phyloP scores from a whole-genome alignment of 352 stramenopile genomes.

The Phytophthora fragariaefolia region DNA sequence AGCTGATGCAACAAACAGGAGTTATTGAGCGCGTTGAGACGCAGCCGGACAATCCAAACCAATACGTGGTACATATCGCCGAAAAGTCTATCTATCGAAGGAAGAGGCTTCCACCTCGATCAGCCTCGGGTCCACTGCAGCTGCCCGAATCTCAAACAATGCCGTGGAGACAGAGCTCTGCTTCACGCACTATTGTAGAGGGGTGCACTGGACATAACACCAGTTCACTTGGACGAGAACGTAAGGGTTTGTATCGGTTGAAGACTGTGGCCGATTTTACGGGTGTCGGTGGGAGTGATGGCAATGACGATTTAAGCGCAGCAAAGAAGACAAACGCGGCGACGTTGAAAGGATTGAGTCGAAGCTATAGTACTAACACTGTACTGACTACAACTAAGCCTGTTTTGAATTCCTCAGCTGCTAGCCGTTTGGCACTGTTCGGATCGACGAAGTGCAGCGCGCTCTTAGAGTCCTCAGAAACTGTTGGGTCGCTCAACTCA shows the following conservation, averaged over 20 bases:
- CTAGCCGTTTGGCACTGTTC: conserved; percentile 31
- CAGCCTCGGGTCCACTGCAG: conserved; percentile 17
- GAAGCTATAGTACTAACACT: conserved; percentile 25
- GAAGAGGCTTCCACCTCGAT: conserved; percentile 47
- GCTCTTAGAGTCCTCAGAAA: conserved; percentile 19
- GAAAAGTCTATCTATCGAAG: conserved; percentile 51
- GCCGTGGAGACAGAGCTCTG: conserved; percentile 24
- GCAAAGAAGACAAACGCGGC: conserved; percentile 30
- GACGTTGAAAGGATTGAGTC: conserved; percentile 30
- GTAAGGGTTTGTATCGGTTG: conserved; percentile 6
- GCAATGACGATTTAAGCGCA: neutral
- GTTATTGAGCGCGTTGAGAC: conserved; percentile 64
- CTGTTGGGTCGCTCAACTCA: neutral
- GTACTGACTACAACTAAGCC: conserved; percentile 23
- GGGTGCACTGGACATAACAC: neutral
- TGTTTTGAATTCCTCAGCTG: conserved; percentile 31
- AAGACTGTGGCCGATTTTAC: neutral
- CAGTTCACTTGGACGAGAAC: conserved; percentile 1
- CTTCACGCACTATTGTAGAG: conserved; percentile 4
- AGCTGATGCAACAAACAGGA: conserved; percentile 68
- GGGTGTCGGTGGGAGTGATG: neutral
- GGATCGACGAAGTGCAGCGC: conserved; percentile 33
- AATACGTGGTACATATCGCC: conserved; percentile 76
- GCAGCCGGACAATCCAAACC: conserved; percentile 53
- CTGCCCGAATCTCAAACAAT: conserved; percentile 30